Percentiles rank a stretch among this genome's conserved stretches.
phyloP scores from a whole-genome alignment of 2,329 filamentous ascomycete species.

The Colletotrichum echinochloae region DNA sequence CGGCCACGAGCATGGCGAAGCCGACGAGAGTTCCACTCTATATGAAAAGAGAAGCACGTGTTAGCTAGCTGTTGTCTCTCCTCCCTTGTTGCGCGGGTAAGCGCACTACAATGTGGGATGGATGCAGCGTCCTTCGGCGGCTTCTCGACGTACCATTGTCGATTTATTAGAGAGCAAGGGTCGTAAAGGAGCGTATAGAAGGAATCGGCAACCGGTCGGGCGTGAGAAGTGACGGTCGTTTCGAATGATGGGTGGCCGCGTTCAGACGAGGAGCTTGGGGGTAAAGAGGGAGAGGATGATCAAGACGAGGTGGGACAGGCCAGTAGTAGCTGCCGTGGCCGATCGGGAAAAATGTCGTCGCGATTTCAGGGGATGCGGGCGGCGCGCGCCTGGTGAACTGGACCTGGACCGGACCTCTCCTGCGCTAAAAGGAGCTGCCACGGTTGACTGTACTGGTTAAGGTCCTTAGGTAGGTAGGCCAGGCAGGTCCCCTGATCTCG shows the following conservation, averaged over 20 bases:
- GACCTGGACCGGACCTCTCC: slow-evolving; percentile 13
- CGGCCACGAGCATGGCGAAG: slow-evolving; percentile 76
- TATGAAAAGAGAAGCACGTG: slow-evolving; percentile 6
- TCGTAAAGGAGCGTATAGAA: slow-evolving; percentile 33
- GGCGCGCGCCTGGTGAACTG: slow-evolving; percentile 32
- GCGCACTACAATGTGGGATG: slow-evolving; percentile 16
- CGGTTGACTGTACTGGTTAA: slow-evolving; percentile 31
- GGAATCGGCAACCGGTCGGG: not conserved
- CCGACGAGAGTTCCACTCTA: slow-evolving; percentile 90
- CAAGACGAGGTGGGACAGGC: slow-evolving; percentile 7
- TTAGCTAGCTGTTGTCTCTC: slow-evolving; percentile 13
- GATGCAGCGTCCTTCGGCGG: not conserved
- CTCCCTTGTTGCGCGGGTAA: slow-evolving; percentile 28
- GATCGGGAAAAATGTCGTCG: slow-evolving; percentile 41
- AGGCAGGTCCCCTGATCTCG: slow-evolving; percentile 14
- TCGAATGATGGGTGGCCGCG: not conserved
- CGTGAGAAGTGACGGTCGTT: not conserved
- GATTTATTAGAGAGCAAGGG: not conserved
- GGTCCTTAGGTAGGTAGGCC: too few relatives aligned
- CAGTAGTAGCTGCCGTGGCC: slow-evolving; percentile 18
- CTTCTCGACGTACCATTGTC: slow-evolving; percentile 48
- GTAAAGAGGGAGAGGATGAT: slow-evolving; percentile 7
- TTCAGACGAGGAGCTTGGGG: slow-evolving; percentile 12
- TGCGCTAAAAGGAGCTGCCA: slow-evolving; percentile 36
- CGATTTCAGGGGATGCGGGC: slow-evolving; percentile 40